phyloP scores from a whole-genome alignment of 225 moss, liverwort and hornwort species.

The Thuidium tamariscinum region DNA sequence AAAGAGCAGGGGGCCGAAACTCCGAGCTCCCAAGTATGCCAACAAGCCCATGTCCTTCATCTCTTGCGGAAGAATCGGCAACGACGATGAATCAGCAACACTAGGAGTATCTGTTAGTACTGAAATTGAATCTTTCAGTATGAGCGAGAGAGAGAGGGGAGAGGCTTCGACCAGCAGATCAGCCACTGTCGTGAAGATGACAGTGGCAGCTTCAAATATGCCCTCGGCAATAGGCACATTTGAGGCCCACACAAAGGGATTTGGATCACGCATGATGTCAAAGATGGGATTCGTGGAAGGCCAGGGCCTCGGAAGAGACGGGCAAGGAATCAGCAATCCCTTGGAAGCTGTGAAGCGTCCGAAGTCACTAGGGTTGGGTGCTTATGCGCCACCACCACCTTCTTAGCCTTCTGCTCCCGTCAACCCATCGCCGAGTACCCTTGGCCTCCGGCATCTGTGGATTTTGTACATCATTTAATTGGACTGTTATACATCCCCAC shows the following conservation, averaged over 20 bases:
- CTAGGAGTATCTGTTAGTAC: slow-evolving; percentile 10
- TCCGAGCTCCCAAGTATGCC: slow-evolving; percentile 37
- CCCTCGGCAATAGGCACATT: slow-evolving; percentile 44
- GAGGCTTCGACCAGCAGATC: slow-evolving; percentile 35
- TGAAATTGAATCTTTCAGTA: neutral
- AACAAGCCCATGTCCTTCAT: slow-evolving; percentile 73
- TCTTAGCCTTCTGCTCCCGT: neutral
- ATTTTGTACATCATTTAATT: neutral
- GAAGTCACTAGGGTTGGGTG: slow-evolving; percentile 86
- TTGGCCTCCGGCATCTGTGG: neutral
- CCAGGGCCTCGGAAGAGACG: slow-evolving; percentile 72
- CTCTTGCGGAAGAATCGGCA: slow-evolving; percentile 41
- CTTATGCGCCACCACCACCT: slow-evolving; percentile 36
- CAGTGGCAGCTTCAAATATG: neutral
- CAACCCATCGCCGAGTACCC: neutral
- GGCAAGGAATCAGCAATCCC: slow-evolving; percentile 75
- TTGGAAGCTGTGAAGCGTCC: slow-evolving; percentile 79
- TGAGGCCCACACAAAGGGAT: slow-evolving; percentile 84
- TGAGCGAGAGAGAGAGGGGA: slow-evolving; percentile 11
- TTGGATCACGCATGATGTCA: slow-evolving; percentile 93
- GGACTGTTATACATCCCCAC: neutral
- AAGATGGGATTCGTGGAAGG: slow-evolving; percentile 92
- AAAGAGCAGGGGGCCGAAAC: slow-evolving; percentile 2
- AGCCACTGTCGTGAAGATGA: neutral
- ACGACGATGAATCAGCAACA: slow-evolving; percentile 23